Evolutionary conservation across 1,284 basidiomycete genomes (phyloP).

Genomic region (Neotropicomus parvogracilis): DNA sequence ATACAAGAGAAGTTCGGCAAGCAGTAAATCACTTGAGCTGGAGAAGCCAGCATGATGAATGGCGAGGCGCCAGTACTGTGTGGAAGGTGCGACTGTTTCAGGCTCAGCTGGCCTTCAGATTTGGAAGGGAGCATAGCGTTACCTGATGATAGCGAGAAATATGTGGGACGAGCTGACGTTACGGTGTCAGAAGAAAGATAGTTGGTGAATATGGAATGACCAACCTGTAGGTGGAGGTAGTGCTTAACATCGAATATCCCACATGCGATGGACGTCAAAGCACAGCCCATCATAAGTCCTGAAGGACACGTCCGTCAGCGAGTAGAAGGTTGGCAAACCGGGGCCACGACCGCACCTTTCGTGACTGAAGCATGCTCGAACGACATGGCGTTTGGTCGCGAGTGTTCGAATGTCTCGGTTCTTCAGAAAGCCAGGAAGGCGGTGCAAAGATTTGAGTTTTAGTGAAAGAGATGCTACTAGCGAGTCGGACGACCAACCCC

Average conservation of each 20-base stretch:
- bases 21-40: constrained; percentile 81
- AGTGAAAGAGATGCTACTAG: no score
- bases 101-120: constrained; percentile 19
- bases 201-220: constrained; percentile 10
- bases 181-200: constrained; percentile 14
- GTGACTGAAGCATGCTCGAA: constrained; percentile 77
- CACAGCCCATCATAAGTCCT: constrained; percentile 77
- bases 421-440: background rate
- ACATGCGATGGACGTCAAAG: constrained; percentile 64
- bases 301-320: constrained; percentile 1
- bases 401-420: background rate
- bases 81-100: constrained; percentile 19
- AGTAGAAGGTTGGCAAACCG: background rate
- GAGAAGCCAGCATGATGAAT: constrained; percentile 76
- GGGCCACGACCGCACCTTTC: constrained; percentile 51
- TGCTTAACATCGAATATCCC: constrained; percentile 85
- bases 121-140: constrained; percentile 11
- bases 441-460: background rate
- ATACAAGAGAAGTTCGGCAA: constrained; percentile 75
- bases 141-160: constrained; percentile 70
- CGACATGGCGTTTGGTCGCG: constrained; percentile 48
- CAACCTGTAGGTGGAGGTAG: constrained; percentile 78
- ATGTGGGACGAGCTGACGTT: constrained; percentile 59
- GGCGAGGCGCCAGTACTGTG: constrained; percentile 81
- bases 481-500: no score